Evolutionary conservation across 2,329 filamentous ascomycete genomes (phyloP).

Genomic region (Ophiostoma himal-ulmi): DNA sequence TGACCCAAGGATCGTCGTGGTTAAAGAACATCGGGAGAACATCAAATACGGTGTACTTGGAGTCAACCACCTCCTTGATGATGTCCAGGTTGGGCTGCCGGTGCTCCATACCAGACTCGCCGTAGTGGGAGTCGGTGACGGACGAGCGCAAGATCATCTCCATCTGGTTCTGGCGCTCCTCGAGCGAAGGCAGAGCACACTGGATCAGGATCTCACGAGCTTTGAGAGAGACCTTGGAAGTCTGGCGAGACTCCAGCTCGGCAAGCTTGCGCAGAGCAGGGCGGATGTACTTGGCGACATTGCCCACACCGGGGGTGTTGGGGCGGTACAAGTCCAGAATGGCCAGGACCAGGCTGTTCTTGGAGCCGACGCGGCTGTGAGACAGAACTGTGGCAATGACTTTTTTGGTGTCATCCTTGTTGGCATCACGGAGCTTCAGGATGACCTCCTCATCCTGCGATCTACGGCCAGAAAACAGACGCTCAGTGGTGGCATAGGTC

Average conservation of each 20-base stretch:
- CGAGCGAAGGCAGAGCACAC: slow-evolving; percentile 89
- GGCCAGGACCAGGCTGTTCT: slow-evolving; percentile 88
- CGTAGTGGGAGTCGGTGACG: slow-evolving; percentile 93
- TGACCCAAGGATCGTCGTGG: slow-evolving; percentile 90
- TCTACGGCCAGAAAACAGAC: slow-evolving; percentile 77
- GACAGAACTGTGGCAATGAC: slow-evolving; percentile 88
- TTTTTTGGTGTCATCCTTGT: slow-evolving; percentile 83
- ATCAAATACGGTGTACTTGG: slow-evolving; percentile 97
- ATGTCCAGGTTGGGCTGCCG: slow-evolving; percentile 83
- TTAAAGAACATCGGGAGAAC: slow-evolving; percentile 93
- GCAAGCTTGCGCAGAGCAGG: slow-evolving; percentile 77
- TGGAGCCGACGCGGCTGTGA: slow-evolving; percentile 83
- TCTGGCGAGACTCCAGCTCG: slow-evolving; percentile 77
- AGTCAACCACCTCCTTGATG: slow-evolving; percentile 97
- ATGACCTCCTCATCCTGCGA: slow-evolving; percentile 90
- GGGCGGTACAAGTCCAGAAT: slow-evolving; percentile 92
- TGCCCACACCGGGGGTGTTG: slow-evolving; percentile 85
- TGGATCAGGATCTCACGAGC: slow-evolving; percentile 96
- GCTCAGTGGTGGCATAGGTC: slow-evolving; percentile 77
- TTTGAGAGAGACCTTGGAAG: slow-evolving; percentile 95
- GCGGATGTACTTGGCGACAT: slow-evolving; percentile 82
- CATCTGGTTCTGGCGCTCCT: slow-evolving; percentile 94
- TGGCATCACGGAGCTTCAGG: slow-evolving; percentile 86
- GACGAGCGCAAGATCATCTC: slow-evolving; percentile 96
- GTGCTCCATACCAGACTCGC: slow-evolving; percentile 95